phyloP scores from a whole-genome alignment of 2,329 filamentous ascomycete genomes.

The Magnaporthiopsis rhizophila region DNA sequence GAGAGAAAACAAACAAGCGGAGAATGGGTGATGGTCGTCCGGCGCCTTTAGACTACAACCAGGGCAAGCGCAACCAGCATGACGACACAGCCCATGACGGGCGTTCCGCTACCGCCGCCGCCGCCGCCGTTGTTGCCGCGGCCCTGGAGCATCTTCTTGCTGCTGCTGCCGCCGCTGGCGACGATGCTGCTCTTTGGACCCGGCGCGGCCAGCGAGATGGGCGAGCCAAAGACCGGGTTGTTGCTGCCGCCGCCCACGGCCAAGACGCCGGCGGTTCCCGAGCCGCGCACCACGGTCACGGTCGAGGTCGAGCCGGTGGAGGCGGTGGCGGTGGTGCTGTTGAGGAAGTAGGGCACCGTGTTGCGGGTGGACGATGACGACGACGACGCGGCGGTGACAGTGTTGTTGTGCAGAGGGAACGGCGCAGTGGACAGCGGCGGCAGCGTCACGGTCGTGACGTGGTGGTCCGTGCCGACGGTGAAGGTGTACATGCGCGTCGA shows the following conservation, averaged over 20 bases:
- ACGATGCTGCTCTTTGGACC: constrained; percentile 15
- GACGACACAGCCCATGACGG: constrained; percentile 23
- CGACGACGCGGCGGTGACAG: constrained; percentile 9
- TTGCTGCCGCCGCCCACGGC: constrained; percentile 9
- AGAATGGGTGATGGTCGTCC: neutral
- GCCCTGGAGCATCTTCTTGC: constrained; percentile 19
- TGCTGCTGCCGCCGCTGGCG: constrained; percentile 22
- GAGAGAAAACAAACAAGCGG: neutral
- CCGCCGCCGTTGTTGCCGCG: constrained; percentile 23
- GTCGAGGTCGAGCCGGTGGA: constrained; percentile 12
- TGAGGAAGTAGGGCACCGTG: constrained; percentile 8
- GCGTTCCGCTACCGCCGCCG: constrained; percentile 21
- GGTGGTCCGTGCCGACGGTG: constrained; percentile 4
- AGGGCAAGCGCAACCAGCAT: constrained; percentile 27
- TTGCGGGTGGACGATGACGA: constrained; percentile 4
- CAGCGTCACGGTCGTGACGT: neutral
- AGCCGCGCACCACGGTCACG: constrained; percentile 23
- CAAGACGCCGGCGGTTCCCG: constrained; percentile 13
- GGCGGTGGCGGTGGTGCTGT: too few relatives aligned
- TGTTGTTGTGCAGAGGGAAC: constrained; percentile 7
- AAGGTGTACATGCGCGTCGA: constrained; percentile 12
- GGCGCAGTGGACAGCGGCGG: neutral
- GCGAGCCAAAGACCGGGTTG: constrained; percentile 9
- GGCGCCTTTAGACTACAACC: constrained; percentile 22
- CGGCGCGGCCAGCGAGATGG: constrained; percentile 4